Percentiles rank a stretch among this genome's conserved stretches.
phyloP scores from a whole-genome alignment of 257 asterid species.

The Solanum arcanum region DNA sequence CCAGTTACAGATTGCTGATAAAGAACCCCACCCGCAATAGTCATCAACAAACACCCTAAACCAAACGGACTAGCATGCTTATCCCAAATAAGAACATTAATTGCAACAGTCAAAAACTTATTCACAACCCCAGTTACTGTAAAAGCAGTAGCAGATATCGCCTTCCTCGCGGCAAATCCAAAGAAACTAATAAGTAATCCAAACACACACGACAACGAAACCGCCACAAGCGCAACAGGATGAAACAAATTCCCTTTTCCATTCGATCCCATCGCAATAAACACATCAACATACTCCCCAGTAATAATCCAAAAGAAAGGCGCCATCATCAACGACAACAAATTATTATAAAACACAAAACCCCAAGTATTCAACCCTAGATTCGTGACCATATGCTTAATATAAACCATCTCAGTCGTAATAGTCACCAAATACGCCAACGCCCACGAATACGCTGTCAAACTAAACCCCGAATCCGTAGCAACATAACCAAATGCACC shows the following conservation, averaged over 20 bases:
- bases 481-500: constrained; percentile 91
- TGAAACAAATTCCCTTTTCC: constrained; percentile 38
- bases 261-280: constrained; percentile 37
- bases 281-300: constrained; percentile 79
- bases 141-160: constrained; percentile 91
- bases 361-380: constrained; percentile 97
- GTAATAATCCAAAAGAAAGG: constrained; percentile 83
- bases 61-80: constrained; percentile 95
- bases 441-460: constrained; percentile 97
- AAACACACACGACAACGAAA: constrained; percentile 76
- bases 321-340: constrained; percentile 86
- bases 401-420: constrained; percentile 96
- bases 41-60: constrained; percentile 65
- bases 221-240: constrained; percentile 59
- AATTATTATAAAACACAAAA: constrained; percentile 74
- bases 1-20: constrained; percentile 95
- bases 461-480: constrained; percentile 67
- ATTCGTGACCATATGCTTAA: constrained; percentile 95
- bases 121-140: constrained; percentile 96
- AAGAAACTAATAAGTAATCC: constrained; percentile 96
- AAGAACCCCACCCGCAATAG: constrained; percentile 78
- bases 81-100: constrained; percentile 94
- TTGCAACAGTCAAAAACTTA: constrained; percentile 86
- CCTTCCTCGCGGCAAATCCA: constrained; percentile 93
- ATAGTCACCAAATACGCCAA: constrained; percentile 83